Evolutionary conservation across 495 filamentous ascomycete species (phyloP).

Genomic region (Margaritispora aquatica): DNA sequence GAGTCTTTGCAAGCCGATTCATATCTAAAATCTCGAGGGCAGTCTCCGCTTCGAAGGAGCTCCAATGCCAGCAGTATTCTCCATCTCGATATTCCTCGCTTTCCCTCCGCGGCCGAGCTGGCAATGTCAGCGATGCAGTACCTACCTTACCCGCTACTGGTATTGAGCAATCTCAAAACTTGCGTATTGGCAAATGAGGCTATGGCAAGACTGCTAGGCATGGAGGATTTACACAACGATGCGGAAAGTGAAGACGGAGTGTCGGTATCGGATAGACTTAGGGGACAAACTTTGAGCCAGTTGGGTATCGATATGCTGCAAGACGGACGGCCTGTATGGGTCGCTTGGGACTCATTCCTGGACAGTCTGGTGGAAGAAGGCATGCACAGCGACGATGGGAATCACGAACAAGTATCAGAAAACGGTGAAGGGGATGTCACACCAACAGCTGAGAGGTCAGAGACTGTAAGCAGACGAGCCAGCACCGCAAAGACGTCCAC

Average conservation of each 20-base stretch:
- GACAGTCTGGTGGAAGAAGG: conserved; percentile 43
- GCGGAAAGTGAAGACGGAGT: conserved; percentile 23
- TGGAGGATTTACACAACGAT: conserved; percentile 26
- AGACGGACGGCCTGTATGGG: conserved; percentile 47
- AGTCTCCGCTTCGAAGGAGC: conserved; percentile 10
- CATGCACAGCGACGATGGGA: conserved; percentile 4
- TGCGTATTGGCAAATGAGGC: conserved; percentile 66
- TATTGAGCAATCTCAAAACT: conserved; percentile 55
- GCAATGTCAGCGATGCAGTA: conserved; percentile 63
- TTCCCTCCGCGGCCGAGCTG: conserved; percentile 33
- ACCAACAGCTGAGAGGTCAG: conserved; percentile 10
- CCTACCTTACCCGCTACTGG: conserved; percentile 59
- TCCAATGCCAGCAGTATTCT: conserved; percentile 3
- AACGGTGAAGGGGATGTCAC: conserved; percentile 7
- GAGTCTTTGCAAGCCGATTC: conserved; percentile 10
- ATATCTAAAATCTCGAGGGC: conserved; percentile 3
- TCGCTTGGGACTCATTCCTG: conserved; percentile 49
- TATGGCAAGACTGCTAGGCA: conserved; percentile 52
- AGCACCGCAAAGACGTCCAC: conserved; percentile 14
- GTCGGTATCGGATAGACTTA: conserved; percentile 36
- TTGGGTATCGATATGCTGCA: conserved; percentile 58
- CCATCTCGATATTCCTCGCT: conserved; percentile 13
- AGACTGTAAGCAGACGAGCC: not conserved
- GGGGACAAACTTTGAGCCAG: conserved; percentile 51
- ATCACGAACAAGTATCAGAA: not conserved